A percentile compares a stretch with the other conserved stretches of the same genome.
These are phyloP conservation scores for Geotrichum phurueaensis DNA, from an alignment of 1,139 yeast species.

Conservation along the genomic window DNA sequence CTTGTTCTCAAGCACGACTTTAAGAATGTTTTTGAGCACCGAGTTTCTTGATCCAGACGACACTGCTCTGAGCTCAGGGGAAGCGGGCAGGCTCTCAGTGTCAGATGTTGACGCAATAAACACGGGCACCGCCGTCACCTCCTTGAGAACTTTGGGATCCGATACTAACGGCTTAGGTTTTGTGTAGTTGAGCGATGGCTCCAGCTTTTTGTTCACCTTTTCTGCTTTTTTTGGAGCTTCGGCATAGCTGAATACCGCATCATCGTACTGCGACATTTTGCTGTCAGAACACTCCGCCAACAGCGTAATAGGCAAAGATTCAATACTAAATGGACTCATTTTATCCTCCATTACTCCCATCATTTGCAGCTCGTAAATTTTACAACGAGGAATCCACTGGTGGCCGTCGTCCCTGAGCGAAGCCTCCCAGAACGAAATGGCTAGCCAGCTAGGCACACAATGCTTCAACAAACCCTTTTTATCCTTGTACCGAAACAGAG, in stretches of 20 bases:
- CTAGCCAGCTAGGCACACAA: conserved; percentile 91
- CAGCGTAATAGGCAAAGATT: conserved; percentile 38
- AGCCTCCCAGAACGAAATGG: conserved; percentile 76
- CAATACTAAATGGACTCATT: conserved; percentile 57
- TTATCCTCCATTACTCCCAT: conserved; percentile 96
- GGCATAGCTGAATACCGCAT: conserved; percentile 28
- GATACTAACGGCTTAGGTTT: background rate
- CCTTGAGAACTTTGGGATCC: background rate
- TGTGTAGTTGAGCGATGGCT: background rate
- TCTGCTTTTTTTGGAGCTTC: background rate
- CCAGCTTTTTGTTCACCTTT: background rate
- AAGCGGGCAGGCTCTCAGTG: background rate
- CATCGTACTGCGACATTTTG: conserved; percentile 59
- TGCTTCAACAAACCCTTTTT: conserved; percentile 39
- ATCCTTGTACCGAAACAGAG: conserved; percentile 68
- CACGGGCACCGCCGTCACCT: background rate
- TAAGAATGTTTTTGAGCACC: background rate
- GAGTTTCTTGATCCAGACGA: background rate
- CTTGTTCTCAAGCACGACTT: background rate
- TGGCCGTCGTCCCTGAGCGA: conserved; percentile 39
- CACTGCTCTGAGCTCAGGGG: background rate
- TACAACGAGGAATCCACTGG: conserved; percentile 89
- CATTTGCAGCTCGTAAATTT: conserved; percentile 92
- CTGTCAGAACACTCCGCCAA: conserved; percentile 38
- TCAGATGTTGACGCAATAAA: background rate